A percentile compares a stretch with the other conserved stretches of the same genome.
These are phyloP conservation scores for Naematelia encephala DNA, from an alignment of 768 basidiomycete genomes.

Conservation along the genomic window DNA sequence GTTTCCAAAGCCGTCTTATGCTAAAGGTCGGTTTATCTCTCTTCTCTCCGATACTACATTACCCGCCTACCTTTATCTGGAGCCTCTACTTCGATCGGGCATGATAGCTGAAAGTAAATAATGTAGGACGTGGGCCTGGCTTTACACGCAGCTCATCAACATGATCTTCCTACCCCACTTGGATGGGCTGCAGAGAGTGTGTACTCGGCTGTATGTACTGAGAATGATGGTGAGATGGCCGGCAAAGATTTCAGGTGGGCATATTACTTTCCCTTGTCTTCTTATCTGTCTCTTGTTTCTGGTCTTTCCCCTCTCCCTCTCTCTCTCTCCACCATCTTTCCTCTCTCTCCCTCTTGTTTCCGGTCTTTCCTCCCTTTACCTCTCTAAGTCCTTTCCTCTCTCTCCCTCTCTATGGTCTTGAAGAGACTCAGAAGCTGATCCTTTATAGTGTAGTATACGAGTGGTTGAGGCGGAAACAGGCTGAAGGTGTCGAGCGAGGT, in stretches of 20 bases:
- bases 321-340: background rate
- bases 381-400: background rate
- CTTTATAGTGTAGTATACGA: conserved; percentile 33
- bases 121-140: conserved; percentile 42
- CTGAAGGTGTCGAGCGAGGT: conserved; percentile 38
- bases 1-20: conserved; percentile 42
- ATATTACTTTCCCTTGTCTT: background rate
- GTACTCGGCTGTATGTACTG: conserved; percentile 37
- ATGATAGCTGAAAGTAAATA: background rate
- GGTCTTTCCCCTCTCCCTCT: background rate
- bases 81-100: too few species aligned
- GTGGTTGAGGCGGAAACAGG: conserved; percentile 38
- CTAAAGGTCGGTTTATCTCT: conserved; percentile 27
- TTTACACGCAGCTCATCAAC: conserved; percentile 32
- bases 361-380: background rate
- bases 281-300: background rate
- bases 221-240: conserved; percentile 26
- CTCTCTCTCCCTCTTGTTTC: background rate
- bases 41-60: too few species aligned
- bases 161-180: conserved; percentile 39
- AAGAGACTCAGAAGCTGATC: too few species aligned
- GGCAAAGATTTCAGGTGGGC: conserved; percentile 42
- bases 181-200: conserved; percentile 44
- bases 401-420: background rate
- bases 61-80: background rate